Evolutionary conservation across 2,329 filamentous ascomycete genomes (phyloP), one percentile per base, ranked within the genome.

Genomic region (Clonostachys rosea): DNA sequence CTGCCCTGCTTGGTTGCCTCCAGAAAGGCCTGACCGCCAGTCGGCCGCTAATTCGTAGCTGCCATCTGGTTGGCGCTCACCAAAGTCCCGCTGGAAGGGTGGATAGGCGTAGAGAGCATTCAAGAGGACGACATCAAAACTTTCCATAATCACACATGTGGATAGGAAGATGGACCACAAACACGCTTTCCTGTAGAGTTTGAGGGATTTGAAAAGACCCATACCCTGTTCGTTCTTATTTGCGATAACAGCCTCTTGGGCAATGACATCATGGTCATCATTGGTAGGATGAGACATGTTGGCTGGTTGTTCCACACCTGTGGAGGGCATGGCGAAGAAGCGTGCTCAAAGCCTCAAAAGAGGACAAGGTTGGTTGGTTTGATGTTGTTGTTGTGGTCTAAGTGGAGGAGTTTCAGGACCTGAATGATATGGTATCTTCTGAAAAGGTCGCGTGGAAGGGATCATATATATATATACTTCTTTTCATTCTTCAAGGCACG

Each of bases 21-120:
- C 78, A 40, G 65, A 68, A 5, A 81, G 60, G 7, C 69, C 75
- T 3, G 74, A 68, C 55, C 79, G 76, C 78, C 78, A 81, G 1
- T 68, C 61, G 2, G 73, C 71, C 1, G 71, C 68, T 43, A 81
- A 58, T 49, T 76, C 61, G 49, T 76, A 76, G 1, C 42, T 33
- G 1, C 66, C 71, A 30, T 72, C 55, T 1, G 59, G 50, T 12
- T 60, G 55, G 7, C 54, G 45, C 0, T 55, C 50, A 9, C 73
- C 73, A 47, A 71, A 78, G 45, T 61, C 67, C 49, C 52, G 59
- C 40, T 62, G 60, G 49, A 66, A 74, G 16, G 55, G 65, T 1
- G 54, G 66, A 52, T 68, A 70, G 14, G 64, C 68, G 40, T 65
- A 73, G 49, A 75, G 66, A 34, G 65, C 68, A 35, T 54, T 59